Evolutionary conservation across 495 filamentous ascomycete genomes (phyloP).

Genomic region (Glarea lozoyensis): DNA sequence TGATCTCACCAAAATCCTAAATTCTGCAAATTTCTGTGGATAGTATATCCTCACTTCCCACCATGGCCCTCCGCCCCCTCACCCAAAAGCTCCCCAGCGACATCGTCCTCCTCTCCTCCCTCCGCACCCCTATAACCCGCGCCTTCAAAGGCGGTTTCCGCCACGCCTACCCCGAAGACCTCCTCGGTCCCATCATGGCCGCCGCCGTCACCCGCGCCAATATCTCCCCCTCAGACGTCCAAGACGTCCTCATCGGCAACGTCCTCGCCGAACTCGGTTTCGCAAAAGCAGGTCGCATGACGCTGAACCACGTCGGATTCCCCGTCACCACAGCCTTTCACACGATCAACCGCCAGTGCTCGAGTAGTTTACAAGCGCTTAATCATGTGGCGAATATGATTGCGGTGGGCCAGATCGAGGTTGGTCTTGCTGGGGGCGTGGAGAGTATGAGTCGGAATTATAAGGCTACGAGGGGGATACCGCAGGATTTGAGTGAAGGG

Average conservation of each 20-base stretch:
- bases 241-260: conserved; percentile 59
- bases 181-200: conserved; percentile 64
- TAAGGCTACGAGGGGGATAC: conserved; percentile 49
- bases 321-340: conserved; percentile 54
- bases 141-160: conserved; percentile 74
- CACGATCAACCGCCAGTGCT: conserved; percentile 64
- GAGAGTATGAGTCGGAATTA: conserved; percentile 69
- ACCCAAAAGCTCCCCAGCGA: conserved; percentile 72
- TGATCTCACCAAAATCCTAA: too few relatives aligned
- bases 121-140: conserved; percentile 74
- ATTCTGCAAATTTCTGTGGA: too few relatives aligned
- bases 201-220: conserved; percentile 55
- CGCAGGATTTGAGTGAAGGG: conserved; percentile 55
- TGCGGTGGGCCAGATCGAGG: conserved; percentile 49
- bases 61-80: conserved; percentile 51
- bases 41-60: too few relatives aligned
- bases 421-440: conserved; percentile 64
- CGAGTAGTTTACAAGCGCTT: conserved; percentile 56
- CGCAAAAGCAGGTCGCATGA: conserved; percentile 66
- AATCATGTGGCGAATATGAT: conserved; percentile 54
- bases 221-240: conserved; percentile 50
- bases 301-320: conserved; percentile 56
- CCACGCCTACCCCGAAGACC: conserved; percentile 81
- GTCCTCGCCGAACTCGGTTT: conserved; percentile 67
- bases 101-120: conserved; percentile 74